Percentiles rank a stretch among this genome's conserved stretches.
phyloP scores from a whole-genome alignment of 371 early-diverging fungal genomes.

The Mucor piriformis region DNA sequence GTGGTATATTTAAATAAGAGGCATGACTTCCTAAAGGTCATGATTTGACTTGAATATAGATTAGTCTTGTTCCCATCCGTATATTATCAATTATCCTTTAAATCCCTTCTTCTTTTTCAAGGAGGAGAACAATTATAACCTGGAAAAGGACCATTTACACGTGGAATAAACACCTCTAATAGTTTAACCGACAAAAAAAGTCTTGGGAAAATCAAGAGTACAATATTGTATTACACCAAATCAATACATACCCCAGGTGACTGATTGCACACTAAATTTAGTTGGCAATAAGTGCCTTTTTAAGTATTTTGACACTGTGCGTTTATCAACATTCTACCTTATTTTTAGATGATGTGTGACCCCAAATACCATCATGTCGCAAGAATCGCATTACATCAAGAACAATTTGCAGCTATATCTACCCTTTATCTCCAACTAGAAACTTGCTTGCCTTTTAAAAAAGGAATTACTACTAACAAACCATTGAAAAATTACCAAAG shows the following conservation, averaged over 20 bases:
- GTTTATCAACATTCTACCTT: background rate
- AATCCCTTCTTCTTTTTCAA: no score
- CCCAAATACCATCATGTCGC: no score
- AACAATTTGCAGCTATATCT: no score
- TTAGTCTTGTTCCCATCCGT: no score
- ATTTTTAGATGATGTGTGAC: no score
- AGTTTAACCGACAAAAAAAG: background rate
- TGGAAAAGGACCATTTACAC: background rate
- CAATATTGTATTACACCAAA: conserved; percentile 6
- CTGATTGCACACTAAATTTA: background rate
- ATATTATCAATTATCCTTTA: no score
- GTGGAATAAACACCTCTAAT: conserved; percentile 1
- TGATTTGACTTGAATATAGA: no score
- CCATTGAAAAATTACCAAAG: no score
- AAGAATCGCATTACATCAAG: no score
- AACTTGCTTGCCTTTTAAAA: no score
- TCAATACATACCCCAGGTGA: background rate
- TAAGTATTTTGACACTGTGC: conserved; percentile 2
- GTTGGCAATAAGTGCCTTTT: conserved; percentile 6
- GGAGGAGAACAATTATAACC: background rate
- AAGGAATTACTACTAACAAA: no score
- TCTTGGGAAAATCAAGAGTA: conserved; percentile 8
- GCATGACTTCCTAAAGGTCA: conserved; percentile 6
- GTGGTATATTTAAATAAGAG: background rate
- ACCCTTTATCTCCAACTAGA: no score